A percentile compares a stretch with the other conserved stretches of the same genome.
These are phyloP conservation scores for Neurospora sp. DNA, from an alignment of 495 filamentous ascomycete species.

Conservation along the genomic window DNA sequence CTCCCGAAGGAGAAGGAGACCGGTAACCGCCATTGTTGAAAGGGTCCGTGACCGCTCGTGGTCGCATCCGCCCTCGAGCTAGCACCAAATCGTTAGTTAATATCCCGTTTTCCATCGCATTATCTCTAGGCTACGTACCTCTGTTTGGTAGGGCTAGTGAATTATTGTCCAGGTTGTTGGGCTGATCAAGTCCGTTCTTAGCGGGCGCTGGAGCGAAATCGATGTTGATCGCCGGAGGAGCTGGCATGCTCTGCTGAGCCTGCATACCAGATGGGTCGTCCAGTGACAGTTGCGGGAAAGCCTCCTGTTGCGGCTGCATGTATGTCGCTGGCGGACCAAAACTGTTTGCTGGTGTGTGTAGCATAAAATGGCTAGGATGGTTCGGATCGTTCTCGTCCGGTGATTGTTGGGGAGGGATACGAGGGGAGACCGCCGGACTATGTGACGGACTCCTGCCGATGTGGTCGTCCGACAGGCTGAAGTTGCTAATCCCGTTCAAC, in stretches of 20 bases:
- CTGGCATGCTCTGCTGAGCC: constrained; percentile 64
- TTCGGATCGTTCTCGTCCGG: constrained; percentile 25
- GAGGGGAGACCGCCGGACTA: constrained; percentile 79
- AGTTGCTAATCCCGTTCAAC: constrained; percentile 63
- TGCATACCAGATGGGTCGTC: constrained; percentile 25
- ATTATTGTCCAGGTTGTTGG: constrained; percentile 60
- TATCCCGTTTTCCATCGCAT: background rate
- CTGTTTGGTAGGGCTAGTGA: constrained; percentile 78
- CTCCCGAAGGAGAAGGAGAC: constrained; percentile 27
- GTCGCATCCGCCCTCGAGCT: constrained; percentile 32
- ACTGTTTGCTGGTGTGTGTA: constrained; percentile 36
- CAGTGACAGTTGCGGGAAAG: constrained; percentile 45
- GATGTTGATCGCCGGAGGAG: constrained; percentile 84
- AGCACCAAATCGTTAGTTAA: background rate
- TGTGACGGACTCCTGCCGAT: constrained; percentile 65
- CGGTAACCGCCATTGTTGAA: constrained; percentile 35
- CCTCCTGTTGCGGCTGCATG: constrained; percentile 47
- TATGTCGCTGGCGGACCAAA: constrained; percentile 39
- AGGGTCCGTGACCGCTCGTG: constrained; percentile 67
- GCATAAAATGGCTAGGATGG: constrained; percentile 43
- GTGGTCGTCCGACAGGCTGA: constrained; percentile 68
- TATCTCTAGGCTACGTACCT: constrained; percentile 42
- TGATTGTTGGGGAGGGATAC: constrained; percentile 63
- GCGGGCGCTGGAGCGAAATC: constrained; percentile 72
- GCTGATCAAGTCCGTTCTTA: constrained; percentile 59